Percentiles rank a stretch among this genome's conserved stretches.
phyloP scores from a whole-genome alignment of 768 basidiomycete genomes.

The Suillus cothurnatus region DNA sequence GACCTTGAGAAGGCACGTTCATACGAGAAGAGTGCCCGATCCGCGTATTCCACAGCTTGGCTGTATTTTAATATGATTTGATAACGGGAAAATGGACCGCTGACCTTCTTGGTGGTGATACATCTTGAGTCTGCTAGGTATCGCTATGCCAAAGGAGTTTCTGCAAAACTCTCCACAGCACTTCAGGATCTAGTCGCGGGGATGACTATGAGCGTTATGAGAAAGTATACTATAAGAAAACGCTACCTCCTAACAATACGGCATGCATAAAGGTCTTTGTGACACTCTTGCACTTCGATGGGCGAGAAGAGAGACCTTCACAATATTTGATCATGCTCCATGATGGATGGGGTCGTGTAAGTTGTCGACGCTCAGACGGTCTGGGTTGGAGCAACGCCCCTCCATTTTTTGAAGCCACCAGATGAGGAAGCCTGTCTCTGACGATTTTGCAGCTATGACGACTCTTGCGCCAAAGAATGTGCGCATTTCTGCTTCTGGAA shows the following conservation, averaged over 20 bases:
- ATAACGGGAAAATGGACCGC: constrained; percentile 15
- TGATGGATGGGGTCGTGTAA: constrained; percentile 73
- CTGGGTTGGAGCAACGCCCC: constrained; percentile 33
- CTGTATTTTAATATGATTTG: constrained; percentile 61
- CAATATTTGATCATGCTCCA: constrained; percentile 76
- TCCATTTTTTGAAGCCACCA: constrained; percentile 39
- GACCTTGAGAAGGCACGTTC: constrained; percentile 87
- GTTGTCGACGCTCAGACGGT: constrained; percentile 61
- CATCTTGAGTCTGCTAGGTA: constrained; percentile 86
- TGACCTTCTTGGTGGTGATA: constrained; percentile 86
- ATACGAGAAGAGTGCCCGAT: constrained; percentile 91
- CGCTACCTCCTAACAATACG: constrained; percentile 80
- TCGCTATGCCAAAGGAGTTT: constrained; percentile 91
- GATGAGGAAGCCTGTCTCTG: constrained; percentile 36
- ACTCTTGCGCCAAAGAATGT: constrained; percentile 95
- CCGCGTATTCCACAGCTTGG: constrained; percentile 85
- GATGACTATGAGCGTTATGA: constrained; percentile 1
- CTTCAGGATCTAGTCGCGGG: constrained; percentile 66
- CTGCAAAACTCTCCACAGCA: constrained; percentile 74
- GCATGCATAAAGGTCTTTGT: constrained; percentile 80
- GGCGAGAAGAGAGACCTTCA: constrained; percentile 72
- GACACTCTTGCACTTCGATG: constrained; percentile 75
- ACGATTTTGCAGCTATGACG: constrained; percentile 60
- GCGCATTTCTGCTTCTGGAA: constrained; percentile 91
- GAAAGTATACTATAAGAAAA: not conserved